These are phyloP conservation scores for Pseudogymnoascus sp. DNA, from an alignment of 2,329 filamentous ascomycete genomes.

Conservation along the genomic window DNA sequence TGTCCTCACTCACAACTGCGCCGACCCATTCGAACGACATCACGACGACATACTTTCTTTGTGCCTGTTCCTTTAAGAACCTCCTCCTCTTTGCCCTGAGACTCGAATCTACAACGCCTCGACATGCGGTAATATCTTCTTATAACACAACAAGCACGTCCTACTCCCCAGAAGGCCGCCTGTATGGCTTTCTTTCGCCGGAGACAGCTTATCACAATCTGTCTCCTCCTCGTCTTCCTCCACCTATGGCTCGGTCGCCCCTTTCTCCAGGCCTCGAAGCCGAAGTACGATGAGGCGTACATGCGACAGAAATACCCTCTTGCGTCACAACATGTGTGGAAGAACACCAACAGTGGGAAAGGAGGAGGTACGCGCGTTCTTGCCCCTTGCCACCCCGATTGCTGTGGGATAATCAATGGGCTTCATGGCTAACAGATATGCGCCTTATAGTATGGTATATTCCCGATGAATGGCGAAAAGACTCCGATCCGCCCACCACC, in stretches of 20 bases:
- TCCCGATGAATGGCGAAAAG: slow-evolving; percentile 3
- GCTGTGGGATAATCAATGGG: background rate
- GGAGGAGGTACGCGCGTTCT: background rate
- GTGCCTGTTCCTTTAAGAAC: background rate
- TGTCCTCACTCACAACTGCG: background rate
- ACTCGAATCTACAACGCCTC: background rate
- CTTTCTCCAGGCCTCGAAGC: background rate
- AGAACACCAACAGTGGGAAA: background rate
- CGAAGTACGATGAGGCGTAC: background rate
- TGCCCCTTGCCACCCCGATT: background rate
- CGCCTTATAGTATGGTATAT: slow-evolving; percentile 10
- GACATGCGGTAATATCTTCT: background rate
- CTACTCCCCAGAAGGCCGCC: background rate
- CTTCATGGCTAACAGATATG: background rate
- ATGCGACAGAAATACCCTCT: background rate
- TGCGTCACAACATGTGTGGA: background rate
- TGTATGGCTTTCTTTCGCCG: background rate
- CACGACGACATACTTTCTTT: background rate
- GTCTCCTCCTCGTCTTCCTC: background rate
- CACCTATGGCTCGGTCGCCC: slow-evolving; percentile 3
- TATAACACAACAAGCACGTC: background rate
- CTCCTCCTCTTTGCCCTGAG: background rate
- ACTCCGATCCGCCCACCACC: slow-evolving; percentile 13
- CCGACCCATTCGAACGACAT: background rate
- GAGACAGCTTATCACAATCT: background rate